These are phyloP conservation scores for Acanthamoeba divionensis DNA, from an alignment of 208 protist species.

Conservation along the genomic window DNA sequence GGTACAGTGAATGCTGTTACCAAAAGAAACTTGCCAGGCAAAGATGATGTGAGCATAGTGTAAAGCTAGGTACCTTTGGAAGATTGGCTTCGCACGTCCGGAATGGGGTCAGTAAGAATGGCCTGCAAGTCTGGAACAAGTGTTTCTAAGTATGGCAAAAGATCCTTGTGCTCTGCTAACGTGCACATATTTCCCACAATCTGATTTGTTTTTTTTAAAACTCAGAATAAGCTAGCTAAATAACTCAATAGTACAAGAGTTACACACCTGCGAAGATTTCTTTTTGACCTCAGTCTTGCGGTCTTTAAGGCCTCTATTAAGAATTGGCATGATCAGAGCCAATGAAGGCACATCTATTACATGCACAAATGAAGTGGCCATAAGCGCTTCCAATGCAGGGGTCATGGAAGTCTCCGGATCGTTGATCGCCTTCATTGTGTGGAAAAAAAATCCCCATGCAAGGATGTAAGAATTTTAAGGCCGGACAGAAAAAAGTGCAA, in stretches of 20 bases:
- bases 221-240: neutral
- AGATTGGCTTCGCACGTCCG: constrained; percentile 75
- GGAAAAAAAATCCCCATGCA: neutral
- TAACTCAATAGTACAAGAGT: neutral
- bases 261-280: constrained; percentile 65
- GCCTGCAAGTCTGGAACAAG: constrained; percentile 76
- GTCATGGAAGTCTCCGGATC: constrained; percentile 71
- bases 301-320: constrained; percentile 80
- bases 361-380: constrained; percentile 83
- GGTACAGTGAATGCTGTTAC: neutral
- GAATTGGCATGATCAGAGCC: constrained; percentile 83
- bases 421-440: constrained; percentile 67
- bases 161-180: constrained; percentile 77
- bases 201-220: constrained; percentile 46
- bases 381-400: constrained; percentile 71
- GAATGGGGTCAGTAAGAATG: constrained; percentile 81
- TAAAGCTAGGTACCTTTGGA: neutral
- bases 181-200: constrained; percentile 83
- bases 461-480: neutral
- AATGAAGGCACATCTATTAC: constrained; percentile 85
- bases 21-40: neutral
- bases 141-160: constrained; percentile 76
- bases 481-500: too few species aligned
- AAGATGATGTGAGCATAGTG: neutral
- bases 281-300: constrained; percentile 78